phyloP scores from a whole-genome alignment of 768 basidiomycete species.

The Mycena pura region DNA sequence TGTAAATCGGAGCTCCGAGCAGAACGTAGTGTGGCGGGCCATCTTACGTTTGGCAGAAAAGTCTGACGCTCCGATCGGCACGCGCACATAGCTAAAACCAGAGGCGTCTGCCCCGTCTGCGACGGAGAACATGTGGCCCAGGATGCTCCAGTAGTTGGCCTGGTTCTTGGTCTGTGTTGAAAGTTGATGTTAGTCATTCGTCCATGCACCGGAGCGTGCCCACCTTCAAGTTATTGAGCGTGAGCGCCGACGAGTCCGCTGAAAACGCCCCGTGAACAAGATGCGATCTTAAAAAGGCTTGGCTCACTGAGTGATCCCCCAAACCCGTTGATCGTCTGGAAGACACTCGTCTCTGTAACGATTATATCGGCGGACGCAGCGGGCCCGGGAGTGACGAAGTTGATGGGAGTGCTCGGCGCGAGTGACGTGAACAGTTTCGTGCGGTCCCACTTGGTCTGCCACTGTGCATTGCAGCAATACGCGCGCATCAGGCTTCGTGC shows the following conservation, averaged over 20 bases:
- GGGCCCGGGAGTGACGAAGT: constrained; percentile 61
- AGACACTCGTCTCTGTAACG: constrained; percentile 57
- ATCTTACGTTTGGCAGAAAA: constrained; percentile 62
- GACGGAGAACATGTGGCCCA: constrained; percentile 66
- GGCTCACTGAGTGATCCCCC: constrained; percentile 62
- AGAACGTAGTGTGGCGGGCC: too few relatives aligned
- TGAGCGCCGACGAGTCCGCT: constrained; percentile 77
- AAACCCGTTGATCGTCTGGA: constrained; percentile 72
- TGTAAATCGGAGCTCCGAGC: too few relatives aligned
- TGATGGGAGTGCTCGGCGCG: constrained; percentile 54
- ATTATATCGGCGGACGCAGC: constrained; percentile 68
- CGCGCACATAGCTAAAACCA: constrained; percentile 71
- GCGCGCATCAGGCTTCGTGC: constrained; percentile 1
- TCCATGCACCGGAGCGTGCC: neutral
- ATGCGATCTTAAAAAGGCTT: too few relatives aligned
- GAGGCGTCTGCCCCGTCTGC: constrained; percentile 67
- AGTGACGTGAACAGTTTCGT: constrained; percentile 58
- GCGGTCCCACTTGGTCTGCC: constrained; percentile 65
- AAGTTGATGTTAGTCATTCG: neutral
- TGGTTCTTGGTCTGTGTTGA: constrained; percentile 53
- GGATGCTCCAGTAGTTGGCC: constrained; percentile 62
- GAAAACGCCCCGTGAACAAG: too few relatives aligned
- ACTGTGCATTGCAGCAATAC: constrained; percentile 42
- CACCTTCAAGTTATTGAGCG: constrained; percentile 74
- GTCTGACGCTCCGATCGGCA: constrained; percentile 78